These are phyloP conservation scores for Zalerion maritima DNA, from an alignment of 495 filamentous ascomycete species.

Conservation along the genomic window DNA sequence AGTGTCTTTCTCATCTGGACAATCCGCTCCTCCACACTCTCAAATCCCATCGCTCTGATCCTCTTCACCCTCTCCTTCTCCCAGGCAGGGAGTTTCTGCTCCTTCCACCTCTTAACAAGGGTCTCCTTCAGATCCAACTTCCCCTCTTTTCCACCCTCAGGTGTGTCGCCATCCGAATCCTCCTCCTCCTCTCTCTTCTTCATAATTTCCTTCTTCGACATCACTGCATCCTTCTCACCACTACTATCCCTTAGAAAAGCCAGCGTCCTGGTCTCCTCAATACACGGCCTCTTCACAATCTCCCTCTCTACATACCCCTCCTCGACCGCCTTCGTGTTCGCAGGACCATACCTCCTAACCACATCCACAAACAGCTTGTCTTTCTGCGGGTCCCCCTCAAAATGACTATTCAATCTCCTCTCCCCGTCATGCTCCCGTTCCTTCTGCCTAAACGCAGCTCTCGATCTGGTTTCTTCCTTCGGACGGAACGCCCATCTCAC, in stretches of 20 bases:
- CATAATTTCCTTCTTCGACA: slow-evolving; percentile 3
- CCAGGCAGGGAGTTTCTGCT: too few relatives aligned
- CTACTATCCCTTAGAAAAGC: slow-evolving; percentile 28
- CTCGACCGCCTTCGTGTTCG: background rate
- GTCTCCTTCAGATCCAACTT: slow-evolving; percentile 4
- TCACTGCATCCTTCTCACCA: too few relatives aligned
- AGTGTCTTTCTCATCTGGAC: too few relatives aligned
- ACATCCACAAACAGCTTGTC: slow-evolving; percentile 31
- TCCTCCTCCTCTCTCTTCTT: slow-evolving; percentile 4
- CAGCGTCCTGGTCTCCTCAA: slow-evolving; percentile 22
- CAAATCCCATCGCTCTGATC: too few relatives aligned
- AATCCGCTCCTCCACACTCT: too few relatives aligned
- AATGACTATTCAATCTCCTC: too few relatives aligned
- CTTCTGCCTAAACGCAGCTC: too few relatives aligned
- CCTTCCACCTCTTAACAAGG: too few relatives aligned
- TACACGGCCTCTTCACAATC: slow-evolving; percentile 3
- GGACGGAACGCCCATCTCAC: too few relatives aligned
- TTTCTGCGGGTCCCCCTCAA: slow-evolving; percentile 9
- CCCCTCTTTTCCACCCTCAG: slow-evolving; percentile 11
- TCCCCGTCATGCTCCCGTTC: too few relatives aligned
- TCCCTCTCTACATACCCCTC: background rate
- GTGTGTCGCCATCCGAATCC: slow-evolving; percentile 2
- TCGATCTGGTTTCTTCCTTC: too few relatives aligned
- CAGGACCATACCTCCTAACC: slow-evolving; percentile 16
- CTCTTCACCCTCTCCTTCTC: too few relatives aligned